These are phyloP conservation scores for Phoma sp. DNA, from an alignment of 2,329 filamentous ascomycete genomes.

Conservation along the genomic window DNA sequence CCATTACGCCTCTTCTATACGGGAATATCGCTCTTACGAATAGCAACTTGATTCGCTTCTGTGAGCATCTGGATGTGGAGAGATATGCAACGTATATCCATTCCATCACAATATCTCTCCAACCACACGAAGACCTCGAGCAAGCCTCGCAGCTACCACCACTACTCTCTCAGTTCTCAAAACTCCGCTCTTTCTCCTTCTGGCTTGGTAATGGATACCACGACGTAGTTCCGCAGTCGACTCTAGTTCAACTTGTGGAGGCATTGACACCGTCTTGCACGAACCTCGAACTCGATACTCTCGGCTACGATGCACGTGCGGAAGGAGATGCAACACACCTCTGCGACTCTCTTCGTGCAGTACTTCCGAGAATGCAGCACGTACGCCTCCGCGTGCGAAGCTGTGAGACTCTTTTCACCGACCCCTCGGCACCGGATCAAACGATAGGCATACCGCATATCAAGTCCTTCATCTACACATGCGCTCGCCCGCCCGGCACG, in stretches of 20 bases:
- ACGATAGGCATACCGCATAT: background rate
- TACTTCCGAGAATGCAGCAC: conserved; percentile 4
- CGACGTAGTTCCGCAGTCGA: background rate
- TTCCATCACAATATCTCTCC: background rate
- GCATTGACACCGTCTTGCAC: background rate
- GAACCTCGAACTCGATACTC: background rate
- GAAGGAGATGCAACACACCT: background rate
- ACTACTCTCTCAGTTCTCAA: background rate
- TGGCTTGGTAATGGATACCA: background rate
- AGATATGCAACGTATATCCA: background rate
- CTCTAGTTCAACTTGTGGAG: background rate
- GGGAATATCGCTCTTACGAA: background rate
- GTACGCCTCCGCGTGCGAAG: background rate
- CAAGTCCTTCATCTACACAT: background rate
- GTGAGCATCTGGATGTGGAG: background rate
- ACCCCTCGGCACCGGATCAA: background rate
- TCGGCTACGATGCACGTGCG: background rate
- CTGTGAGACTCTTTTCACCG: background rate
- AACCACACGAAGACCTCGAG: background rate
- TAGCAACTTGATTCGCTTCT: background rate
- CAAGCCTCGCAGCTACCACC: background rate
- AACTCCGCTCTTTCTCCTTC: background rate
- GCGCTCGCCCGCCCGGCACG: background rate
- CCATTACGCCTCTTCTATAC: background rate
- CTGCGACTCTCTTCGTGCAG: background rate